These are phyloP conservation scores for Pythium phragmitis DNA, from an alignment of 352 stramenopile species.

Conservation along the genomic window DNA sequence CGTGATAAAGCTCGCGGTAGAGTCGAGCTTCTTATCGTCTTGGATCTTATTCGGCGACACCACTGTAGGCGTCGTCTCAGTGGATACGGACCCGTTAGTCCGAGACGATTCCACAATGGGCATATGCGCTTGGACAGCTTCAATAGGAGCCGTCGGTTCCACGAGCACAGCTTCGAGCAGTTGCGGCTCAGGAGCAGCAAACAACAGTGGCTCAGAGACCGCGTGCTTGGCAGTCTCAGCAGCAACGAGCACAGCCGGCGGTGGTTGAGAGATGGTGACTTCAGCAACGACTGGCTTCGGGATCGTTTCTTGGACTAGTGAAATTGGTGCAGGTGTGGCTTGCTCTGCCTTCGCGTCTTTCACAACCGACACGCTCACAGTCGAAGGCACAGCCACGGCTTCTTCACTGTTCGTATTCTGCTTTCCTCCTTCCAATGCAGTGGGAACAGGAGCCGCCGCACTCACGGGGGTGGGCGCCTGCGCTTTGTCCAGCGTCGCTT, in stretches of 20 bases:
- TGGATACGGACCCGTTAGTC: neutral
- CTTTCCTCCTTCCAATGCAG: no score
- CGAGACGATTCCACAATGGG: neutral
- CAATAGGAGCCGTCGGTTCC: neutral
- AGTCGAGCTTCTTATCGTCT: neutral
- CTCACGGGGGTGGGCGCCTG: neutral
- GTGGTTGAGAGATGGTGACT: no score
- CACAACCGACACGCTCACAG: neutral
- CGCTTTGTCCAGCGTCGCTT: slow-evolving; percentile 31
- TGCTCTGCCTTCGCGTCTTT: no score
- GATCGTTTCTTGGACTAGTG: neutral
- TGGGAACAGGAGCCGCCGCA: neutral
- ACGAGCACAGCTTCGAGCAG: neutral
- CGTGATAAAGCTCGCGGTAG: neutral
- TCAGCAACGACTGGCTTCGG: no score
- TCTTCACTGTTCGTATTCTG: no score
- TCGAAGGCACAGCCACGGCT: neutral
- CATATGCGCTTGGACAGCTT: neutral
- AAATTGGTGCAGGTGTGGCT: no score
- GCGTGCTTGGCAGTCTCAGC: neutral
- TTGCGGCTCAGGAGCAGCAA: neutral
- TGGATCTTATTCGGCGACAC: neutral
- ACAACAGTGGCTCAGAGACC: neutral
- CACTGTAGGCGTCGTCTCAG: neutral
- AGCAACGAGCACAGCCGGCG: no score